Conservation (phyloP, 2,329 filamentous ascomycete species). For the Talaromyces sp. region DNA sequence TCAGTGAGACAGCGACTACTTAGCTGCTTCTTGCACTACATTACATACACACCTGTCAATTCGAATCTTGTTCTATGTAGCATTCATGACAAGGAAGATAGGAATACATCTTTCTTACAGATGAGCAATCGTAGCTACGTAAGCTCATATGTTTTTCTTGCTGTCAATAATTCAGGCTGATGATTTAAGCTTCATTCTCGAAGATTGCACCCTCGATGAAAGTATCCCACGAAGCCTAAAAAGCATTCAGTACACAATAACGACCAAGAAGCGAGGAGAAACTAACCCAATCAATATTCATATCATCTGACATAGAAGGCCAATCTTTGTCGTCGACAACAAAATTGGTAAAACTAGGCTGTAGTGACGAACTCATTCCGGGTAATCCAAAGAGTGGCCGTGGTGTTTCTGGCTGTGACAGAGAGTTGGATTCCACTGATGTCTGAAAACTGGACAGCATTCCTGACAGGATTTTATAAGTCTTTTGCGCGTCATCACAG, state of each 20-base stretch:
- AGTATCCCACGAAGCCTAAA: constrained; percentile 16
- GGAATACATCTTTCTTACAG: neutral
- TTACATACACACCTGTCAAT: neutral
- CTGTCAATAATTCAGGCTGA: neutral
- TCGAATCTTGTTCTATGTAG: neutral
- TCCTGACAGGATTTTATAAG: constrained; percentile 5
- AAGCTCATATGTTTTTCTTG: neutral
- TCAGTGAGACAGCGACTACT: neutral
- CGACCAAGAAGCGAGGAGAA: neutral
- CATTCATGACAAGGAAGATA: neutral
- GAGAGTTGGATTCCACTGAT: neutral
- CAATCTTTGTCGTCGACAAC: constrained; percentile 6
- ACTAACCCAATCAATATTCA: constrained; percentile 19
- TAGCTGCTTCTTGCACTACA: neutral
- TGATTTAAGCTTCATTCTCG: neutral
- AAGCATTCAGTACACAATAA: neutral
- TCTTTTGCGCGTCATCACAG: constrained; percentile 13
- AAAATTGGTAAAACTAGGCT: neutral
- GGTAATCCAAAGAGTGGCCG: neutral
- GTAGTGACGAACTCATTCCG: neutral
- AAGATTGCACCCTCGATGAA: constrained; percentile 15
- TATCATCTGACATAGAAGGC: constrained; percentile 13
- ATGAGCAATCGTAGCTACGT: neutral
- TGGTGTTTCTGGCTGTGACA: neutral
- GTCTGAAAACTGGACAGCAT: constrained; percentile 14